These are phyloP conservation scores for Macrolepiota albuminosa DNA, from an alignment of 768 basidiomycete genomes.

Conservation along the genomic window DNA sequence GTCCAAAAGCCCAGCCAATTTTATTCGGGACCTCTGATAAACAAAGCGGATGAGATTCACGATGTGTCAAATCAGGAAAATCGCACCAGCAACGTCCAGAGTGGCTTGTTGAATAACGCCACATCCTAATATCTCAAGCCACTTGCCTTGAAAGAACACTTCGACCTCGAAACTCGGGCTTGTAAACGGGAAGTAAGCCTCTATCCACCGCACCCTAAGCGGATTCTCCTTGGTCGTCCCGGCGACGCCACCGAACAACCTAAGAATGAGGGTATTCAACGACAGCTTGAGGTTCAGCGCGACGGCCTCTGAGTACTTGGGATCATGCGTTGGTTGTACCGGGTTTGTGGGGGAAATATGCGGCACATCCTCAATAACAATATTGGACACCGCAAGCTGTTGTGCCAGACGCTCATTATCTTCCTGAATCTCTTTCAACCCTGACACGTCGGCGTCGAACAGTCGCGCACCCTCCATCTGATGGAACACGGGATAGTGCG, in stretches of 20 bases:
- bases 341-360: conserved; percentile 74
- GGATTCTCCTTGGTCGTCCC: conserved; percentile 58
- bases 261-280: conserved; percentile 80
- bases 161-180: conserved; percentile 98
- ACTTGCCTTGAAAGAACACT: conserved; percentile 92
- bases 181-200: conserved; percentile 97
- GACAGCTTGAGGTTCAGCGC: conserved; percentile 86
- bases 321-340: conserved; percentile 73
- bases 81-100: conserved; percentile 79
- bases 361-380: conserved; percentile 84
- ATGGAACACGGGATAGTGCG: conserved; percentile 97
- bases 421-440: conserved; percentile 59
- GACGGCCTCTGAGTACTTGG: conserved; percentile 64
- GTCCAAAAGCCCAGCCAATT: conserved; percentile 96
- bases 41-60: not conserved
- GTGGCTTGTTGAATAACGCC: conserved; percentile 91
- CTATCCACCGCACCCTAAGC: conserved; percentile 91
- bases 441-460: conserved; percentile 54
- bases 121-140: conserved; percentile 94
- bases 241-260: conserved; percentile 66
- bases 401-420: conserved; percentile 63
- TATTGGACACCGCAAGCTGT: conserved; percentile 64
- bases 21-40: conserved; percentile 68
- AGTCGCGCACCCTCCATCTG: conserved; percentile 95
- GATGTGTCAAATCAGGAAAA: not conserved